Evolutionary conservation across 2,329 filamentous ascomycete species (phyloP), one percentile per base, ranked within the genome.

Genomic region (Neoarthrinium moseri): DNA sequence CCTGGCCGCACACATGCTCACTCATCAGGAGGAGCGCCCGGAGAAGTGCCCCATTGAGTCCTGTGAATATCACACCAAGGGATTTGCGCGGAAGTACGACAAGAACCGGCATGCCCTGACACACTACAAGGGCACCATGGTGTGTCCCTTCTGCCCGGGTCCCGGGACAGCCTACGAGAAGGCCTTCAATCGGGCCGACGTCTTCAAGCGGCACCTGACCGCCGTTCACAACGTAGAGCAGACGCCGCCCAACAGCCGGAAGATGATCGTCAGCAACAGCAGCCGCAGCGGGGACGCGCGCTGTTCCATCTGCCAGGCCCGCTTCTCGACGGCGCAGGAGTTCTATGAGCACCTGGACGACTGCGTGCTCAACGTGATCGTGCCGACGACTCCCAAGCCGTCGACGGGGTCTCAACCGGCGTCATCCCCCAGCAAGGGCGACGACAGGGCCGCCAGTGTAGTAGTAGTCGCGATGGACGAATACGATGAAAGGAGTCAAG

Each of bases 81-180:
- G 91, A 4, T 96, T 96, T 62, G 91, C 91, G 10, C 80, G 91
- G 57, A 96, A 96, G 70, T 96, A 96, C 64, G 91, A 96, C 74
- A 95, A 95, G 78, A 96, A 96, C 70, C 77, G 91, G 35, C 91
- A 96, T 66, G 95, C 91, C 5, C 70, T 96, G 51, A 96, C 91
- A 5, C 91, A 96, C 66, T 96, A 96, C 79, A 96, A 96, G 71
- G 91, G 91, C 32, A 96, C 89, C 39, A 96, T 96, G 91, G 89
- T 96, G 20, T 96, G 91, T 63, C 91, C 90, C 23, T 96, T 96
- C 72, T 96, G 91, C 59, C 89, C 91, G 2, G 89, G 90, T 26
- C 90, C 89, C 22, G 91, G 91, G 4, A 92, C 90, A 4, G 81
- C 90, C 6, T 87, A 87, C 1, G 91, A 96, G 70, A 96, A 96